A percentile compares a stretch with the other conserved stretches of the same genome.
Conservation (phyloP, 2,329 filamentous ascomycete genomes). For the Colletotrichum cereale region DNA sequence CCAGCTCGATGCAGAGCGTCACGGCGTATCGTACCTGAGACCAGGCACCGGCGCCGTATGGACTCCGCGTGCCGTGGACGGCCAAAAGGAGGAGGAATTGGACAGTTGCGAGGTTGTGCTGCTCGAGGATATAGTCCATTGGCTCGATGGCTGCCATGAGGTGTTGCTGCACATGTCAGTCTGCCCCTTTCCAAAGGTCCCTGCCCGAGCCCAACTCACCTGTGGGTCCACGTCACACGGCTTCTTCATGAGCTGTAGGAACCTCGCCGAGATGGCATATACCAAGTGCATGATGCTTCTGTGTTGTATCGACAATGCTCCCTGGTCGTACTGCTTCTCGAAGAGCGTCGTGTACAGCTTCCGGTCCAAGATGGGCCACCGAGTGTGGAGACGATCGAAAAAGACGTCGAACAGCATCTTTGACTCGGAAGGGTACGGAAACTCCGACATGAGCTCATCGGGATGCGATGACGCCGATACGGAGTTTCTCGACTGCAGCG, state of each 20-base stretch:
- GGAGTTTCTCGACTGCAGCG: not conserved
- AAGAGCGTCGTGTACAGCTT: conserved; percentile 42
- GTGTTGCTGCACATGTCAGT: conserved; percentile 42
- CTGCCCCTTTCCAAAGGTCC: rapidly evolving
- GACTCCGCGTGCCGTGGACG: conserved; percentile 50
- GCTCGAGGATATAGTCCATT: conserved; percentile 50
- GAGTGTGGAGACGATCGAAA: conserved; percentile 45
- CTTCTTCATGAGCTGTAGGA: conserved; percentile 45
- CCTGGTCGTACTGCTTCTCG: conserved; percentile 40
- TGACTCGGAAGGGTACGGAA: conserved; percentile 40
- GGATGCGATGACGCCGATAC: conserved; percentile 27
- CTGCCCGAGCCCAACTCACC: not conserved
- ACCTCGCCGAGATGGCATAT: conserved; percentile 45
- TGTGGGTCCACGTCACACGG: conserved; percentile 46
- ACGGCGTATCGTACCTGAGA: conserved; percentile 49
- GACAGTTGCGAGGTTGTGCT: conserved; percentile 49
- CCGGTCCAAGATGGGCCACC: conserved; percentile 46
- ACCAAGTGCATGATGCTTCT: conserved; percentile 46
- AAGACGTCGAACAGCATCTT: conserved; percentile 44
- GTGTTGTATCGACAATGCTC: conserved; percentile 42
- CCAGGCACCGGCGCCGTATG: conserved; percentile 52
- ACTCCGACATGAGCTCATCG: conserved; percentile 35
- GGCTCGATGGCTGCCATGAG: conserved; percentile 47
- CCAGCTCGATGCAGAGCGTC: conserved; percentile 49
- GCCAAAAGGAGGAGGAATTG: conserved; percentile 50